Conservation (phyloP, 768 basidiomycete species). For the Cystobasidium ongulense region DNA sequence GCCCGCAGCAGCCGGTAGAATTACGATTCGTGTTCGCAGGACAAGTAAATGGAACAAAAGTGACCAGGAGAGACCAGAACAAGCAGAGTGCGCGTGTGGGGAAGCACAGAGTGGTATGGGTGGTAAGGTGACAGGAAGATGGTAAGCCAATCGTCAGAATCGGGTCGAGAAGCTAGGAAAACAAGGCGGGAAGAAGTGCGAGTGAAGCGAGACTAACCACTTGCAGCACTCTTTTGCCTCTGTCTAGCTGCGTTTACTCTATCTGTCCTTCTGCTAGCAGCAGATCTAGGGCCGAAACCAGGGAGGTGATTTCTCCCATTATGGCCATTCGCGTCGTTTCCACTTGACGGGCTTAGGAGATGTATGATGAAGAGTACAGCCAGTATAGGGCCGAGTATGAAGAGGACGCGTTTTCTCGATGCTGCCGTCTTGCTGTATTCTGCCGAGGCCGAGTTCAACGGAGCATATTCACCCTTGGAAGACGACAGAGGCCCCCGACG, state of each 20-base stretch:
- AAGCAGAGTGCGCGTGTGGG: too few species aligned
- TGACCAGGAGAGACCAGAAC: too few species aligned
- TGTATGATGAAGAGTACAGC: slow-evolving; percentile 40
- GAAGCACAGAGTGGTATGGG: too few species aligned
- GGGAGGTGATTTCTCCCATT: slow-evolving; percentile 31
- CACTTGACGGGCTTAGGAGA: slow-evolving; percentile 33
- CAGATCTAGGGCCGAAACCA: slow-evolving; percentile 36
- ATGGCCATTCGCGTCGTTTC: neutral
- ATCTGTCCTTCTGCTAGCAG: slow-evolving; percentile 38
- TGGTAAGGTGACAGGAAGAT: too few species aligned
- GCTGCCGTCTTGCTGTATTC: neutral
- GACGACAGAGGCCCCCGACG: neutral
- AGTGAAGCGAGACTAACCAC: slow-evolving; percentile 35
- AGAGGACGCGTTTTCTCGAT: slow-evolving; percentile 31
- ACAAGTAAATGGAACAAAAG: too few species aligned
- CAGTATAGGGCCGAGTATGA: slow-evolving; percentile 35
- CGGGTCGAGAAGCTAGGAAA: neutral
- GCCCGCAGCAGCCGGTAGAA: too few species aligned
- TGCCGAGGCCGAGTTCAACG: neutral
- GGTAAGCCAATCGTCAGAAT: too few species aligned
- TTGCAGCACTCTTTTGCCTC: slow-evolving; percentile 33
- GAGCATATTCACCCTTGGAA: neutral
- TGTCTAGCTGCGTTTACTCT: slow-evolving; percentile 16
- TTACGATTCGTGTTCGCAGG: too few species aligned
- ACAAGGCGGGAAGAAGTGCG: neutral